Base-by-base conservation (phyloP, 139 green algal genomes). In the Picochlorum sp. region DNA sequence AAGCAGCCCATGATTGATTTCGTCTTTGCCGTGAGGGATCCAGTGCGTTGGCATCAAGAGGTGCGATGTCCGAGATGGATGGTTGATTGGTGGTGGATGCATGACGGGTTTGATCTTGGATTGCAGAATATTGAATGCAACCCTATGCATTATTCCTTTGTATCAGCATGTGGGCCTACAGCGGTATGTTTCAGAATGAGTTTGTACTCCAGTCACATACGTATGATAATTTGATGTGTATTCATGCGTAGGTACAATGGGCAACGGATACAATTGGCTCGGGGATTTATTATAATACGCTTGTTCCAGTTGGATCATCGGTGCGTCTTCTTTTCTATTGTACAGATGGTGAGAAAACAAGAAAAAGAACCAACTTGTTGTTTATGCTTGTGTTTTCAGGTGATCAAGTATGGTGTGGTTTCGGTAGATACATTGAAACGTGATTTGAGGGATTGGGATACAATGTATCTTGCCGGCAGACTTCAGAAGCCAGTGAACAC, bases 371-470 rank as follows among this genome's bases (percentile, higher is more conserved):
- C 34, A 41, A 41, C 34, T 41, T 7, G 16, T 41, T 7, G 16
- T 54, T 2, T 4, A 24, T 20, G 16, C 47, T 54, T 24, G 11
- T 54, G 2, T 10, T 54, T 54, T 24, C 47, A 54, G 79, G 30
- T 75, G 26, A 79, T 95, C 49, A 96, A 96, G 79, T 96, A 96
- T 70, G 89, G 89, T 3, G 86, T 96, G 16, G 63, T 90, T 11
- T 62, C 77, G 14, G 24, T 66, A 34, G 38, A 49, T 20, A 49
- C 45, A 1, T 65, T 96, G 37, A 24, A 69, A 54, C 24, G 64
- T 3, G 89, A 96, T 70, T 63, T 95, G 30, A 49, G 49, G n/a
- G 54, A 55, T 11, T 96, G 89, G 89, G 57, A 78, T 62, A 68
- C 67, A 38, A 67, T 95, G 2, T 96, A 94, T 67, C 61, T 88